These are phyloP conservation scores for Nepenthes gracilis DNA, from an alignment of 148 eudicot species.

Conservation along the genomic window DNA sequence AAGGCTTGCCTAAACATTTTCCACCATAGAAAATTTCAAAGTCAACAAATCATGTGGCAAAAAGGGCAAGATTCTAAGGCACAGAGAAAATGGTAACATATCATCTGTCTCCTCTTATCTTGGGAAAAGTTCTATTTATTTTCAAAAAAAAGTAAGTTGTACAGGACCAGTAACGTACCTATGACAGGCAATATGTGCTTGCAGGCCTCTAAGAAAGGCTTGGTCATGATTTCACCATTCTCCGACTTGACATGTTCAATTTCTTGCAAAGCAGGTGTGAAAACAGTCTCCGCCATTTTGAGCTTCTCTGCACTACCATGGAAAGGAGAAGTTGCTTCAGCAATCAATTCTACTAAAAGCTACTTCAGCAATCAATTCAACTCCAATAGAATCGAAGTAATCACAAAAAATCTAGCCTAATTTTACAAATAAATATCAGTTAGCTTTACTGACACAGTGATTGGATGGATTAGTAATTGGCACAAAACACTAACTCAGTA, in stretches of 20 bases:
- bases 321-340: background rate
- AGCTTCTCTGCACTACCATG: constrained; percentile 8
- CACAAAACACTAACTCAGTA: too few species aligned
- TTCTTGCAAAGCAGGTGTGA: constrained; percentile 64
- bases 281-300: constrained; percentile 62
- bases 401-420: background rate
- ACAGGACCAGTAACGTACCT: constrained; percentile 24
- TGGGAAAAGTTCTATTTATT: too few species aligned
- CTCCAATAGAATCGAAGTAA: background rate
- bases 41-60: too few species aligned
- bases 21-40: too few species aligned
- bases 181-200: constrained; percentile 73
- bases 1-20: too few species aligned
- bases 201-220: constrained; percentile 89
- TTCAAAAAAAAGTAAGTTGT: background rate
- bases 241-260: constrained; percentile 67
- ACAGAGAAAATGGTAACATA: too few species aligned
- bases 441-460: too few species aligned
- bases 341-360: background rate
- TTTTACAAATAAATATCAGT: too few species aligned
- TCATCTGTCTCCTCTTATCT: too few species aligned
- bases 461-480: too few species aligned
- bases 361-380: background rate
- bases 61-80: too few species aligned
- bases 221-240: constrained; percentile 54